Conservation (phyloP, 805 yeast species). For the Kodamaea leandrae region DNA sequence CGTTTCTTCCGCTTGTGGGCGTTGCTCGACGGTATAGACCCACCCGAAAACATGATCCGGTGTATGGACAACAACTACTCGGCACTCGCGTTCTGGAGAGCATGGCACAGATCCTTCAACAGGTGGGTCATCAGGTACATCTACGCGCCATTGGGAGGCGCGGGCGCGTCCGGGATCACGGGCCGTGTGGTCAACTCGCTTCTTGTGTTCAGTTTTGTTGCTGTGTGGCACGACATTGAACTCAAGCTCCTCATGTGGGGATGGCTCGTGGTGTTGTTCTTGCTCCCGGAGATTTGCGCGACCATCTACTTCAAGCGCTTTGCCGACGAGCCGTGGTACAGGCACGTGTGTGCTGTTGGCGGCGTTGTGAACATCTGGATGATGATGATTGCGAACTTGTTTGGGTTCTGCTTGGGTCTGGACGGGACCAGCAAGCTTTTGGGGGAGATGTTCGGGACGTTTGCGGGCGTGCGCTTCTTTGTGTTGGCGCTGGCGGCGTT, state of each 20-base stretch:
- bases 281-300: constrained; percentile 79
- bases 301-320: constrained; percentile 44
- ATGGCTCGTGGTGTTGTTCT: constrained; percentile 84
- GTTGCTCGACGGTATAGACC: constrained; percentile 85
- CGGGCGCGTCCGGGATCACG: constrained; percentile 46
- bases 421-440: constrained; percentile 76
- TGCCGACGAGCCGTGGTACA: constrained; percentile 59
- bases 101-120: constrained; percentile 96
- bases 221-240: constrained; percentile 97
- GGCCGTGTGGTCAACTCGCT: constrained; percentile 68
- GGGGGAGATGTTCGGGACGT: constrained; percentile 68
- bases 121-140: constrained; percentile 87
- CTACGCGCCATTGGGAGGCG: constrained; percentile 86
- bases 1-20: constrained; percentile 92
- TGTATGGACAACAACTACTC: constrained; percentile 94
- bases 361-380: constrained; percentile 90
- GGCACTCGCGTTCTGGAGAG: constrained; percentile 95
- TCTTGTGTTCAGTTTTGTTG: constrained; percentile 91
- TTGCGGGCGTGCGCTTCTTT: constrained; percentile 64
- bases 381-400: constrained; percentile 96
- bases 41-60: constrained; percentile 97
- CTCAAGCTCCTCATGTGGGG: constrained; percentile 90
- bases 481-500: constrained; percentile 59
- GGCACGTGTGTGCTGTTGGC: constrained; percentile 82
- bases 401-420: constrained; percentile 90